Percentiles rank a stretch among this genome's conserved stretches.
These are phyloP conservation scores for Tilletia indica DNA, from an alignment of 1,284 basidiomycete genomes.

Conservation along the genomic window DNA sequence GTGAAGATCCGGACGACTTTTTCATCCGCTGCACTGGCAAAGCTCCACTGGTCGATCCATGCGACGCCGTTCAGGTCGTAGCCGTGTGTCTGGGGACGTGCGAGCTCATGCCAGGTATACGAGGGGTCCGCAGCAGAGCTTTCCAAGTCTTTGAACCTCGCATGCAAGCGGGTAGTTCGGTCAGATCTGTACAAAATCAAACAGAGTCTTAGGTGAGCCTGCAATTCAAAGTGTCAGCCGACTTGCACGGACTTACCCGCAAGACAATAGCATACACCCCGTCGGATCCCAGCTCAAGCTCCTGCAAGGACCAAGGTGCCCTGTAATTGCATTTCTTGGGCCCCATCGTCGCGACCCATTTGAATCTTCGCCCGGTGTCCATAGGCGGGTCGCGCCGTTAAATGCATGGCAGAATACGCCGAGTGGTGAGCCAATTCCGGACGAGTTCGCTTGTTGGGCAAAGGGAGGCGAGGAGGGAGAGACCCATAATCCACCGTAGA, in stretches of 20 bases:
- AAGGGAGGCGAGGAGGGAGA: conserved; percentile 22
- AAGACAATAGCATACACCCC: conserved; percentile 42
- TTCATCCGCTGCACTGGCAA: conserved; percentile 53
- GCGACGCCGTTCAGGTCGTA: conserved; percentile 46
- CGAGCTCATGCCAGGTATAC: conserved; percentile 51
- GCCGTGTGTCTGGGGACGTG: conserved; percentile 53
- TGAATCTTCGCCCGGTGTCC: conserved; percentile 22
- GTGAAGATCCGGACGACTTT: conserved; percentile 53
- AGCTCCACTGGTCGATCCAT: conserved; percentile 48
- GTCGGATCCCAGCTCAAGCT: conserved; percentile 47
- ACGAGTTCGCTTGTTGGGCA: background rate
- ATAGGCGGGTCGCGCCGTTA: conserved; percentile 50
- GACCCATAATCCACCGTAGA: conserved; percentile 48
- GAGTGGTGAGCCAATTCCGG: conserved; percentile 13
- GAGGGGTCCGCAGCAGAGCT: background rate
- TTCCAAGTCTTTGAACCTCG: conserved; percentile 17
- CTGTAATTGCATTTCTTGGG: conserved; percentile 31
- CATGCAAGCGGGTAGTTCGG: conserved; percentile 51
- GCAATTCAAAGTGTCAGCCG: too few species aligned
- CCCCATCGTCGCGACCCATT: conserved; percentile 24
- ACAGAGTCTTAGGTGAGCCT: background rate
- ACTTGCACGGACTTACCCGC: background rate
- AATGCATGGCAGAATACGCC: conserved; percentile 47
- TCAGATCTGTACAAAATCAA: conserved; percentile 32
- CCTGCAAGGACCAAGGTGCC: conserved; percentile 44